Conservation (phyloP, 2,329 filamentous ascomycete genomes). For the Cladosporium sp. region DNA sequence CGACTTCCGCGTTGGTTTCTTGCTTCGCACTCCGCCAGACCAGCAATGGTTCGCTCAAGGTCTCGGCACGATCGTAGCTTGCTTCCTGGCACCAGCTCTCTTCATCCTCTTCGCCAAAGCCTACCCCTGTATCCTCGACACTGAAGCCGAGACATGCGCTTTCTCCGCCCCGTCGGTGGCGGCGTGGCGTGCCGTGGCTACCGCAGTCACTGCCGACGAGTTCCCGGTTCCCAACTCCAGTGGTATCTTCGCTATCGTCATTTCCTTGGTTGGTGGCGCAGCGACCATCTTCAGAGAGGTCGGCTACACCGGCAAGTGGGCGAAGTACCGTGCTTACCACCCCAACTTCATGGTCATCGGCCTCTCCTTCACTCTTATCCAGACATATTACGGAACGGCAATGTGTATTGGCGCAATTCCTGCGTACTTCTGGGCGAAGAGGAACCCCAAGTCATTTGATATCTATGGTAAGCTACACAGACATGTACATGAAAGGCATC, state of each 20-base stretch:
- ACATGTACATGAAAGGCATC: too few species aligned
- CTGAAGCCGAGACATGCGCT: conserved; percentile 47
- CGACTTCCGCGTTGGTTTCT: conserved; percentile 66
- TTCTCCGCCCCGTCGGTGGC: conserved; percentile 61
- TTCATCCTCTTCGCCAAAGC: conserved; percentile 65
- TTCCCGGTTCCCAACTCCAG: conserved; percentile 54
- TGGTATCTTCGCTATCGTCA: conserved; percentile 56
- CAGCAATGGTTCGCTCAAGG: conserved; percentile 65
- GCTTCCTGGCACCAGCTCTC: conserved; percentile 63
- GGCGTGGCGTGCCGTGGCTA: conserved; percentile 63
- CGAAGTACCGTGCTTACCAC: conserved; percentile 53
- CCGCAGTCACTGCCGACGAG: conserved; percentile 55
- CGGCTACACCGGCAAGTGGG: conserved; percentile 49
- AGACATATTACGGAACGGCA: conserved; percentile 56
- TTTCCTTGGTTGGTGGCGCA: conserved; percentile 48
- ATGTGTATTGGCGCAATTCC: conserved; percentile 54
- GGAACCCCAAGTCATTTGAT: conserved; percentile 50
- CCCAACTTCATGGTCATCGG: conserved; percentile 62
- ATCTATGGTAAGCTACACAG: conserved; percentile 36
- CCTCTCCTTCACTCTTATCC: conserved; percentile 55
- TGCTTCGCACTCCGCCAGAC: conserved; percentile 60
- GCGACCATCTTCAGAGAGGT: conserved; percentile 55
- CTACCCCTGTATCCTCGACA: conserved; percentile 62
- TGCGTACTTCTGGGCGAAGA: conserved; percentile 53
- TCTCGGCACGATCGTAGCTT: conserved; percentile 58